phyloP scores from a whole-genome alignment of 306 rosid species.

The Cicer cuneatum region DNA sequence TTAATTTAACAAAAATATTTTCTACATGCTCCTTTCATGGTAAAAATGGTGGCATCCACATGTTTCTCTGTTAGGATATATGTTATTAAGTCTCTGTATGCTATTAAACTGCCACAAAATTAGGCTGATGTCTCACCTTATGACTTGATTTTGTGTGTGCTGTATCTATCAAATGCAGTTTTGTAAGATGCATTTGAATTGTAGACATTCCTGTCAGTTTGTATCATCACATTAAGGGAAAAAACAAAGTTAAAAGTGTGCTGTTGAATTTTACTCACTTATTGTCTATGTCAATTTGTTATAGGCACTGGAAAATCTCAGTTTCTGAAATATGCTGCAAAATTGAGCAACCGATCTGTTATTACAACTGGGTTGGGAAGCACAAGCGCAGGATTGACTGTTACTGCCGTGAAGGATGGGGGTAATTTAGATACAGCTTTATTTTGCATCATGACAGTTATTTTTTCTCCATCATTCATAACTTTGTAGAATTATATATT shows the following conservation, averaged over 20 bases:
- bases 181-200: conserved; percentile 38
- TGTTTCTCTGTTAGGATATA: conserved; percentile 3
- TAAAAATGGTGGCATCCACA: conserved; percentile 4
- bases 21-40: not conserved
- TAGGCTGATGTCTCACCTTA: conserved; percentile 19
- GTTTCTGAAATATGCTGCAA: conserved; percentile 91
- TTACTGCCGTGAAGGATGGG: conserved; percentile 96
- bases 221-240: conserved; percentile 20
- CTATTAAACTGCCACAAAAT: conserved; percentile 37
- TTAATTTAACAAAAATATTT: not conserved
- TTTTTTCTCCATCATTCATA: conserved; percentile 24
- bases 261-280: conserved; percentile 34
- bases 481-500: not conserved
- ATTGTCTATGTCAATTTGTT: conserved; percentile 6
- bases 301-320: conserved; percentile 97
- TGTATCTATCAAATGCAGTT: conserved; percentile 35
- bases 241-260: not conserved
- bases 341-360: conserved; percentile 92
- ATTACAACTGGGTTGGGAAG: conserved; percentile 98
- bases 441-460: conserved; percentile 20
- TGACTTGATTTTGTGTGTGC: conserved; percentile 31
- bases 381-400: conserved; percentile 96
- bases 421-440: conserved; percentile 51
- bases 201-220: conserved; percentile 20
- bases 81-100: conserved; percentile 32